Conservation (phyloP, 345 rosid species). For the Eucalyptus polybractea region DNA sequence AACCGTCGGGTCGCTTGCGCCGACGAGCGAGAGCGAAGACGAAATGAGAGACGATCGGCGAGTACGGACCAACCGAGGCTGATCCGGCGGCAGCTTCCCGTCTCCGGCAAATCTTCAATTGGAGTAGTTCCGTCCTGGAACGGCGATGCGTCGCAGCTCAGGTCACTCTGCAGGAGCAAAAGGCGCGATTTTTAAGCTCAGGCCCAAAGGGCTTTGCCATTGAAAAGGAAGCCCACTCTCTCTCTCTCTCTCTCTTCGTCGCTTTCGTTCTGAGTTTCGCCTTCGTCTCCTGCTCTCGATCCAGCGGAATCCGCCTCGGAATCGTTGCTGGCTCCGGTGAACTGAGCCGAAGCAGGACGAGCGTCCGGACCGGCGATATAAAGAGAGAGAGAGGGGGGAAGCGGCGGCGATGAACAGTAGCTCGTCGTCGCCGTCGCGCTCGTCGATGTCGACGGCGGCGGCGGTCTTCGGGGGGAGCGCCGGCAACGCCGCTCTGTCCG, state of each 20-base stretch:
- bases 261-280: neutral
- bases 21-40: neutral
- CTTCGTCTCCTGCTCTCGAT: neutral
- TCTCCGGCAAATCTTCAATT: neutral
- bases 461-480: slow-evolving; percentile 51
- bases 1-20: neutral
- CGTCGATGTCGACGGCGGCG: slow-evolving; percentile 61
- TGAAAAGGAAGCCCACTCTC: neutral
- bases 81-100: neutral
- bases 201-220: neutral
- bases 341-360: neutral
- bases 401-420: slow-evolving; percentile 30
- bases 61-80: neutral
- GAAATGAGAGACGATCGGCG: neutral
- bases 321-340: neutral
- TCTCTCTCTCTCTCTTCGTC: neutral
- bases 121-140: neutral
- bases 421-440: slow-evolving; percentile 51
- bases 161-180: neutral
- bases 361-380: neutral
- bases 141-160: neutral
- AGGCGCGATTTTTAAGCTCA: neutral
- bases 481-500: slow-evolving; percentile 19
- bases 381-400: neutral
- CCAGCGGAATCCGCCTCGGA: neutral